Percentiles rank a stretch among this genome's conserved stretches.
Conservation (phyloP, 176 grass and related monocot genomes). For the Carex parvula region DNA sequence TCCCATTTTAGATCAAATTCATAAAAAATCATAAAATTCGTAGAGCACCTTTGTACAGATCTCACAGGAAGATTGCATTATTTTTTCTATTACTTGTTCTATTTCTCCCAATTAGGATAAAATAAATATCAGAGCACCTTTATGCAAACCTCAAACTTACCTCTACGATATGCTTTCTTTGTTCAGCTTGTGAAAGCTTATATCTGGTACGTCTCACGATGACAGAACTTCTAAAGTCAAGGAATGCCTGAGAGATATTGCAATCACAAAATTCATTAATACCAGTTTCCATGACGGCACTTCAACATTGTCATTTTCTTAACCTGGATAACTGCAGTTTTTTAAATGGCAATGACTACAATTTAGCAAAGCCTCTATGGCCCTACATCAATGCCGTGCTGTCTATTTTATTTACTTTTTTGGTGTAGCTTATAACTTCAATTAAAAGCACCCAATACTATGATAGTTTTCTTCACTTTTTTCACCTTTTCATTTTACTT, state of each 20-base stretch:
- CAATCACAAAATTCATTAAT: constrained; percentile 11
- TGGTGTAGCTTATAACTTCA: background rate
- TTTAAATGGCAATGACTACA: constrained; percentile 2
- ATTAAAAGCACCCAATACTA: background rate
- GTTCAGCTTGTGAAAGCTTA: constrained; percentile 89
- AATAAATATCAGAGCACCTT: background rate
- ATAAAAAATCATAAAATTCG: background rate
- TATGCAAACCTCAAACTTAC: constrained; percentile 41
- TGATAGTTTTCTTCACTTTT: background rate
- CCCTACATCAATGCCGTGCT: background rate
- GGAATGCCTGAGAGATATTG: constrained; percentile 52
- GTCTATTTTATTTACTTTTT: background rate
- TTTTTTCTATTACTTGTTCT: too few relatives aligned
- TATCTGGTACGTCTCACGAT: constrained; percentile 90
- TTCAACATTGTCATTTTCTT: background rate
- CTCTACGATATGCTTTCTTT: constrained; percentile 95
- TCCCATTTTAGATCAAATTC: background rate
- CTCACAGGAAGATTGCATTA: too few relatives aligned
- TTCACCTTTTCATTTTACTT: background rate
- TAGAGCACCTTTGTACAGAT: background rate
- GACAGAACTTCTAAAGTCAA: constrained; percentile 88
- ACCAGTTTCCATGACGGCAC: background rate
- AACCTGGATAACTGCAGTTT: background rate
- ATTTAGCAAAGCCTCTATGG: background rate
- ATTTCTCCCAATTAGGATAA: background rate